Percentiles rank a stretch among this genome's conserved stretches.
phyloP scores from a whole-genome alignment of 148 eudicot genomes.

The Fagopyrum esculentum region DNA sequence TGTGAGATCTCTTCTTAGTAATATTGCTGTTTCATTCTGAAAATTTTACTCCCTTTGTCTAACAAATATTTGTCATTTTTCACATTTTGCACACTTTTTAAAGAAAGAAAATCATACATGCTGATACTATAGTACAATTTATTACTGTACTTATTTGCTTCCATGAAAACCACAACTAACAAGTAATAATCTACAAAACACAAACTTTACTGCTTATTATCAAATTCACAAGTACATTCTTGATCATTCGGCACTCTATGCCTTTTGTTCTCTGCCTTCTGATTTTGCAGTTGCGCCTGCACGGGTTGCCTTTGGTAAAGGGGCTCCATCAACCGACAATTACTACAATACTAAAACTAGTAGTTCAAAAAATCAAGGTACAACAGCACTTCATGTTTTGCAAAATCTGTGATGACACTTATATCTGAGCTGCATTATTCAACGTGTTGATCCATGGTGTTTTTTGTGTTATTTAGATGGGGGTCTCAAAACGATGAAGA shows the following conservation, averaged over 20 bases:
- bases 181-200: not conserved
- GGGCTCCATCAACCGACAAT: conserved; percentile 31
- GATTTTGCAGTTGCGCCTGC: conserved; percentile 30
- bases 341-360: conserved; percentile 30
- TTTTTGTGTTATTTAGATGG: conserved; percentile 13
- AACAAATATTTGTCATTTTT: no score
- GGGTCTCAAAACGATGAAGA: conserved; percentile 28
- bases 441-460: not conserved
- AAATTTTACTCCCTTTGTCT: not conserved
- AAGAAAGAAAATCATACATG: no score
- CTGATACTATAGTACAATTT: no score
- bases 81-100: no score
- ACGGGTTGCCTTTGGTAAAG: conserved; percentile 60
- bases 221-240: not conserved
- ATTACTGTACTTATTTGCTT: no score
- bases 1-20: conserved; percentile 30
- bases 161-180: no score
- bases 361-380: conserved; percentile 25
- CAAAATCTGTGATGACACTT: not conserved
- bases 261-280: conserved; percentile 10
- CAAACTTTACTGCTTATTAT: not conserved
- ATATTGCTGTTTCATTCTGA: not conserved
- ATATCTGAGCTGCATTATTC: not conserved
- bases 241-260: conserved; percentile 5
- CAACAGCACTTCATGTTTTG: conserved; percentile 27